Evolutionary conservation across 1,284 basidiomycete species (phyloP), one percentile per base, ranked within the genome.

Genomic region (Pseudozyma flocculosa): DNA sequence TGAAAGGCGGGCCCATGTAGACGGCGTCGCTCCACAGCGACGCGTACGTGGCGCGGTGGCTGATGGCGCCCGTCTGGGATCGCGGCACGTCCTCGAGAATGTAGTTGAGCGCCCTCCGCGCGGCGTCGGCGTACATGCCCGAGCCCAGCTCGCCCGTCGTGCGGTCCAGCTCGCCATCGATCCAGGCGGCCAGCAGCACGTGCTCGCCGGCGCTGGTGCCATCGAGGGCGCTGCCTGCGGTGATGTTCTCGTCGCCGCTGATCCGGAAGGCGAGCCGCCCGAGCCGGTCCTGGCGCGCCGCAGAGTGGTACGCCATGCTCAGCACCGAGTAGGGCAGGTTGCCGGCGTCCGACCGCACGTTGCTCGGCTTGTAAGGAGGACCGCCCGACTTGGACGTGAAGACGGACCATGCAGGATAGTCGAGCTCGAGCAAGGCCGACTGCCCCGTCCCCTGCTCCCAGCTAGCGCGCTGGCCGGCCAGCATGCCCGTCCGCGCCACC

Each of bases 1-100:
- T 79, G 79, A 93, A 95, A 0, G 92, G 92, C 0, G 92, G 92
- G 0, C 88, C 88, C 90, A 93, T 91, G 79, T 88, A 91, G 8
- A 89, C 82, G 15, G 69, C 65, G 18, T 78, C 75, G 42, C 67
- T 72, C 80, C 74, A 76, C n/a, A 72, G 49, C 19, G 58, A 49
- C 7, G 65, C 52, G 1, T 19, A 30, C n/a, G 49, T 43, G 14
- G 51, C 50, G 5, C 74, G 64, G 41, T 79, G 79, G 37, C 73
- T 77, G 54, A 81, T 79, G 1, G 79, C 80, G 1, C 80, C 80
- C 7, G 68, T 66, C 0, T 53, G 22, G 5, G 66, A 54, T 0
- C 58, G 56, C 4, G 90, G 88, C 1, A 87, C 89, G 0, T 80
- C 78, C 30, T 83, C 77, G 38, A 89, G 79, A 24, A 92, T 78